Evolutionary conservation across 331 rosid species (phyloP), one percentile per base, ranked within the genome.

Genomic region (Malus hybrid): DNA sequence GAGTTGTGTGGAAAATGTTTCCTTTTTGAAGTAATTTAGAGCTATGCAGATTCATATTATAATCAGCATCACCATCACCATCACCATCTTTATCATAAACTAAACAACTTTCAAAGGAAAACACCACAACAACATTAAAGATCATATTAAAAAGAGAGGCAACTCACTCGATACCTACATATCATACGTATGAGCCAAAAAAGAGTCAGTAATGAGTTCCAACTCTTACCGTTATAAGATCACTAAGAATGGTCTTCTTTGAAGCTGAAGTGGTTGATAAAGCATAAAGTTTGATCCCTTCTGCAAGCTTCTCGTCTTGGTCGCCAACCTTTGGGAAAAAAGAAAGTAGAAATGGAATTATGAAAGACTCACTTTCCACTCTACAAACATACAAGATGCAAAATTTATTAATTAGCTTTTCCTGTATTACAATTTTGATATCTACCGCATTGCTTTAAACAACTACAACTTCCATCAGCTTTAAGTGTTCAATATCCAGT

Each of bases 281-380:
- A 65, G 97, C 99, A 79, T 81, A 80, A 57, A 95, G 97, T 81
- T 90, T 95, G 87, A 95, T 95, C 75, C 99, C 99, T 87, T 90
- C 97, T 20, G 99, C 99, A 75, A 95, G 97, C 78, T 95, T 95
- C 80, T 95, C 99, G 4, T 95, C 97, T 79, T 86, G 86, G 34
- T 92, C 99, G 0, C 99, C 99, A 84, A 95, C 99, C 99, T 95
- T 72, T 48, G 48, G 65, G 70, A 15, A 56, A 67, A 63, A 71
- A 36, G 59, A 36, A 76, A 80, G 56, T 28, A 57, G 13, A 81
- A 81, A 11, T 65, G 64, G 7, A 52, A 67, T 61, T 62, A 29
- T 20, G 19, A 12, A 13, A 56, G 55, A 72, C 33, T 54, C 5
- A 67, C 33, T 46, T 27, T 67, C 63, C 60, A 32, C 65, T 6